A percentile compares a stretch with the other conserved stretches of the same genome.
phyloP scores from a whole-genome alignment of 331 rosid species.

The Cydonia oblonga region DNA sequence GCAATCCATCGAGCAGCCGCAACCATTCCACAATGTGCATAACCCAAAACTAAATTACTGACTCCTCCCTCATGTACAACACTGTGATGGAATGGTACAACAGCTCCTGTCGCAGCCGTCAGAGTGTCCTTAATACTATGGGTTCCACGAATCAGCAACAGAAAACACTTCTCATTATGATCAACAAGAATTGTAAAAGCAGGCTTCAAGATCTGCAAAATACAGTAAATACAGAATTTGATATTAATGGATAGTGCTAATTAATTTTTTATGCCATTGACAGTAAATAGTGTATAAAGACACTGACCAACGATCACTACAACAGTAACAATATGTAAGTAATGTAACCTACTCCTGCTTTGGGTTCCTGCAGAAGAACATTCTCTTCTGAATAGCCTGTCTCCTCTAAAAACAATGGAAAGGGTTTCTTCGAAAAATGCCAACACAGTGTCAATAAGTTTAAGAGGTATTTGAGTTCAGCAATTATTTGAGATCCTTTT shows the following conservation, averaged over 20 bases:
- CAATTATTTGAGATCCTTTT: slow-evolving; percentile 48
- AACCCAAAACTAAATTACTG: slow-evolving; percentile 75
- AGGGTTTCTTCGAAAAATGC: slow-evolving; percentile 88
- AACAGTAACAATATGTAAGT: slow-evolving; percentile 1
- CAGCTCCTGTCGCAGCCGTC: slow-evolving; percentile 85
- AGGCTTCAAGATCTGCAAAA: slow-evolving; percentile 87
- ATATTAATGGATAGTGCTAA: neutral
- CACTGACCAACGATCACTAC: neutral
- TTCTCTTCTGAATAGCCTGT: slow-evolving; percentile 61
- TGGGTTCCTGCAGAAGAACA: slow-evolving; percentile 84
- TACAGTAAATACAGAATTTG: slow-evolving; percentile 12
- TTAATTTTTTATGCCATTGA: neutral
- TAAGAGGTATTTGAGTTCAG: slow-evolving; percentile 63
- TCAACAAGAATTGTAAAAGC: slow-evolving; percentile 82
- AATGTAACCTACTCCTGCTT: slow-evolving; percentile 76
- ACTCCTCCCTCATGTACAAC: slow-evolving; percentile 81
- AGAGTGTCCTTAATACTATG: slow-evolving; percentile 95
- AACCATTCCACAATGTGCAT: slow-evolving; percentile 97
- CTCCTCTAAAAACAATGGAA: slow-evolving; percentile 73
- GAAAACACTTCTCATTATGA: slow-evolving; percentile 43
- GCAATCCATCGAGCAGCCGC: slow-evolving; percentile 99
- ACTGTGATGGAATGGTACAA: slow-evolving; percentile 87
- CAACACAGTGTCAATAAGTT: slow-evolving; percentile 75
- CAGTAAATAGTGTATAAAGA: neutral
- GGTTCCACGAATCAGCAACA: slow-evolving; percentile 83